These are phyloP conservation scores for Aspergillus cejpii DNA, from an alignment of 2,329 filamentous ascomycete species.

Conservation along the genomic window DNA sequence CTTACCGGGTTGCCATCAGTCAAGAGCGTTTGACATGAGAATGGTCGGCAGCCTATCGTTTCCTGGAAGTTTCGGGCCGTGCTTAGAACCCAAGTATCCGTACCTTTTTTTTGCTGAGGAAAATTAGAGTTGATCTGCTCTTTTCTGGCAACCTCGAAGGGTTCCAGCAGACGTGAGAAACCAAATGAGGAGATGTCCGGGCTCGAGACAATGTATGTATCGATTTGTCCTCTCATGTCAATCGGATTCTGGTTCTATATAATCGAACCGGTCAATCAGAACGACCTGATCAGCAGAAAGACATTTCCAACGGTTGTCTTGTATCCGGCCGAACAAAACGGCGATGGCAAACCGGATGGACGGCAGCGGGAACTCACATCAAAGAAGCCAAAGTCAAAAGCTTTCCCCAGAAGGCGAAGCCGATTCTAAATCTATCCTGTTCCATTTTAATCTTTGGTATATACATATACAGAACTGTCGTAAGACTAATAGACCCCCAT, in stretches of 20 bases:
- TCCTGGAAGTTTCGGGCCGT: background rate
- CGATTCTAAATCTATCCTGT: too few relatives aligned
- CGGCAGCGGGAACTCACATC: conserved; percentile 12
- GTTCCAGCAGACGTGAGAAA: conserved; percentile 4
- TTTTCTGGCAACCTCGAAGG: conserved; percentile 2
- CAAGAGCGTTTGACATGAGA: background rate
- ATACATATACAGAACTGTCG: too few relatives aligned
- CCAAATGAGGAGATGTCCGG: conserved; percentile 1
- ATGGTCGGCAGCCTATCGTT: background rate
- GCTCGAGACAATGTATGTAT: conserved; percentile 1
- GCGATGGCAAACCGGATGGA: conserved; percentile 12
- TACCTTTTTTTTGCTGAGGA: background rate
- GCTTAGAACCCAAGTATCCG: background rate
- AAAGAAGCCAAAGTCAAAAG: background rate
- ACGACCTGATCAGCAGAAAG: conserved; percentile 4
- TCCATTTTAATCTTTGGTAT: too few relatives aligned
- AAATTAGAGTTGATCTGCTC: conserved; percentile 3
- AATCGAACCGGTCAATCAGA: background rate
- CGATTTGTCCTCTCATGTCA: background rate
- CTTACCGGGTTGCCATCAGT: background rate
- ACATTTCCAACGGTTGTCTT: background rate
- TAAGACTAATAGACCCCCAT: background rate
- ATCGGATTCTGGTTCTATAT: background rate
- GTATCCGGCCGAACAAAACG: background rate
- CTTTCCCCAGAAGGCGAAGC: background rate